A percentile compares a stretch with the other conserved stretches of the same genome.
These are phyloP conservation scores for Boletus speciosus DNA, from an alignment of 768 basidiomycete species.

Conservation along the genomic window DNA sequence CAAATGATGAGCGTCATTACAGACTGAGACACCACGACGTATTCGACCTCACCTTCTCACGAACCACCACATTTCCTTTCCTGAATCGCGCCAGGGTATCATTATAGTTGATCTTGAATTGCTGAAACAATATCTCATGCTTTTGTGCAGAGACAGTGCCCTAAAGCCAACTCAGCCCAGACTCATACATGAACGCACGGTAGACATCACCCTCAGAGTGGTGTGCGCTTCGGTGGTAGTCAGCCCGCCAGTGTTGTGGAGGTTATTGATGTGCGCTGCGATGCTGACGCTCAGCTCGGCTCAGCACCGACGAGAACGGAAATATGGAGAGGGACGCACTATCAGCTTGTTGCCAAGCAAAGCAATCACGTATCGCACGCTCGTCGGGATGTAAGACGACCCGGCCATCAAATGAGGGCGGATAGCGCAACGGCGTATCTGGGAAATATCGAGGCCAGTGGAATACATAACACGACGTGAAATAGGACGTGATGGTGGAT, in stretches of 20 bases:
- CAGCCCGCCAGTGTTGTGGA: slow-evolving; percentile 92
- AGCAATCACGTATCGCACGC: slow-evolving; percentile 82
- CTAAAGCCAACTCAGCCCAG: slow-evolving; percentile 39
- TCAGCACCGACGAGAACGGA: slow-evolving; percentile 1
- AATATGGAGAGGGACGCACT: slow-evolving; percentile 51
- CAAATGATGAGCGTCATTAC: not conserved
- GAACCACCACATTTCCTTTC: slow-evolving; percentile 82
- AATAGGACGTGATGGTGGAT: slow-evolving; percentile 77
- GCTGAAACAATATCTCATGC: slow-evolving; percentile 83
- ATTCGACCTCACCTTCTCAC: slow-evolving; percentile 46
- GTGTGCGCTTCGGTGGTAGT: slow-evolving; percentile 79
- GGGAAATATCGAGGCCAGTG: slow-evolving; percentile 83
- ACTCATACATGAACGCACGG: not conserved
- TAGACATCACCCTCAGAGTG: slow-evolving; percentile 57
- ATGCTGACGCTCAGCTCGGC: slow-evolving; percentile 17
- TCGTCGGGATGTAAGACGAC: slow-evolving; percentile 76
- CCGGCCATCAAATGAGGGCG: slow-evolving; percentile 91
- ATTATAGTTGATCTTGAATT: slow-evolving; percentile 89
- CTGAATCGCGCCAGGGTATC: slow-evolving; percentile 57
- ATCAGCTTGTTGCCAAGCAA: slow-evolving; percentile 94
- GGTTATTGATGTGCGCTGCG: slow-evolving; percentile 93
- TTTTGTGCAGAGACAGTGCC: slow-evolving; percentile 88
- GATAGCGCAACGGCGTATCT: slow-evolving; percentile 64
- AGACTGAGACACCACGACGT: not conserved
- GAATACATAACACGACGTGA: slow-evolving; percentile 88